Base-by-base conservation (phyloP, 768 basidiomycete genomes). In the Tulasnella sp. region DNA sequence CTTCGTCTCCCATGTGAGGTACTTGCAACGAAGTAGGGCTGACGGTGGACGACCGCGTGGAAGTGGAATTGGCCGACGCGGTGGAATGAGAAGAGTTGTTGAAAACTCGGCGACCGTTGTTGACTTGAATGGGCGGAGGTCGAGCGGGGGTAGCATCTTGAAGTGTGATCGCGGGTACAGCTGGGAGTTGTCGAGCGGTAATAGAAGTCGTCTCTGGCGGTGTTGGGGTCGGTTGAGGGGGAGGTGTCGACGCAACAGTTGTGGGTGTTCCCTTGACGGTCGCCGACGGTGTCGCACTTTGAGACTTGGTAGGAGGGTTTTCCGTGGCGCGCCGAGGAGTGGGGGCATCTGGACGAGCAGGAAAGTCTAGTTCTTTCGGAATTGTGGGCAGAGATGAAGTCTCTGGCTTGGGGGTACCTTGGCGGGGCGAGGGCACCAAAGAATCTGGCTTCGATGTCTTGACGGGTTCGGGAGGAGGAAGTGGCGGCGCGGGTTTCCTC, bases 1-100 rank as follows among this genome's bases (percentile, higher is more conserved):
- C 90, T 74, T 89, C 89, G 81, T 95, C 91, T 81, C 91, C 87
- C 39, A 92, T 85, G 77, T 91, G 88, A 0, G 94, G 92, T 6
- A 67, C 61, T 67, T 88, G 87, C 42, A 93, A 85, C 2, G 87
- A 87, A 44, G 83, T 83, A 15, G 82, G 80, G 9, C 84, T 86
- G 77, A 79, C 84, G 80, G 78, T 81, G 16, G 74, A 70, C 18
- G 70, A 73, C 46, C 23, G 74, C 4, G 70, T 44, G 39, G 80
- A 82, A 11, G 81, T 75, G 13, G 74, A 61, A 29, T 26, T 35
- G 26, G 61, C 35, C 6, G 74, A 75, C n/a, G 20, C 6, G 48
- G 74, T n/a, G 1, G 44, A 75, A 42, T 37, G 44, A 18, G 74
- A 46, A 23, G 39, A 42, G 71, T 57, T 76, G 55, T 40, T 55